Conservation (phyloP, 495 filamentous ascomycete species). For the Talaromyces wortmannii region DNA sequence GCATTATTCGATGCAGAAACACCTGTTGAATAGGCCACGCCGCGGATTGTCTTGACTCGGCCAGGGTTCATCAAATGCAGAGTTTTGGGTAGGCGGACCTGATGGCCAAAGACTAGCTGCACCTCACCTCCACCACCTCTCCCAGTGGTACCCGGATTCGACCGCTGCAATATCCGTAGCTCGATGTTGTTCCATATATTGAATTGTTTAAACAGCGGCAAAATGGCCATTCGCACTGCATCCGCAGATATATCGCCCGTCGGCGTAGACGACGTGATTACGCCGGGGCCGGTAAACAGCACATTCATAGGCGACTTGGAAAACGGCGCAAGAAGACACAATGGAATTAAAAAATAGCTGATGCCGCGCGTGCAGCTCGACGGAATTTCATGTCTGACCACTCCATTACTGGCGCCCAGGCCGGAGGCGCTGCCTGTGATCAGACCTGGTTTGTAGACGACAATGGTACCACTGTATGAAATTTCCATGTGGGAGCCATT, state of each 20-base stretch:
- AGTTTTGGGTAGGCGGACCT: constrained; percentile 88
- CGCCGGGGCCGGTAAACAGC: constrained; percentile 80
- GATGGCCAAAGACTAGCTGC: constrained; percentile 83
- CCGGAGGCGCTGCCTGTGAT: constrained; percentile 75
- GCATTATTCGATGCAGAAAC: constrained; percentile 88
- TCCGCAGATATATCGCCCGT: constrained; percentile 84
- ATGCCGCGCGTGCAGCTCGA: constrained; percentile 68
- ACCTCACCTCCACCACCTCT: constrained; percentile 84
- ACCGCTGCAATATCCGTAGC: constrained; percentile 71
- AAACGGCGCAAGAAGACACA: constrained; percentile 90
- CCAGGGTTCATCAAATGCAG: constrained; percentile 83
- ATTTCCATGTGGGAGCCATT: constrained; percentile 95
- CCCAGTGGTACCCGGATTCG: constrained; percentile 65
- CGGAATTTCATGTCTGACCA: constrained; percentile 72
- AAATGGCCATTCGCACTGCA: constrained; percentile 84
- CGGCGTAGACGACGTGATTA: constrained; percentile 81
- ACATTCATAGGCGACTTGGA: constrained; percentile 83
- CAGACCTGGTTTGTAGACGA: constrained; percentile 85
- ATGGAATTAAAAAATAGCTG: constrained; percentile 85
- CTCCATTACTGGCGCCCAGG: constrained; percentile 58
- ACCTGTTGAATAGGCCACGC: constrained; percentile 87
- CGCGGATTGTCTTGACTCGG: constrained; percentile 79
- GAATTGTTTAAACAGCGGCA: constrained; percentile 85
- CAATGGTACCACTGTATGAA: constrained; percentile 85
- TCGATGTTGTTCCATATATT: constrained; percentile 86